Evolutionary conservation across 306 rosid genomes (phyloP).

Genomic region (Dryas alaskensis): DNA sequence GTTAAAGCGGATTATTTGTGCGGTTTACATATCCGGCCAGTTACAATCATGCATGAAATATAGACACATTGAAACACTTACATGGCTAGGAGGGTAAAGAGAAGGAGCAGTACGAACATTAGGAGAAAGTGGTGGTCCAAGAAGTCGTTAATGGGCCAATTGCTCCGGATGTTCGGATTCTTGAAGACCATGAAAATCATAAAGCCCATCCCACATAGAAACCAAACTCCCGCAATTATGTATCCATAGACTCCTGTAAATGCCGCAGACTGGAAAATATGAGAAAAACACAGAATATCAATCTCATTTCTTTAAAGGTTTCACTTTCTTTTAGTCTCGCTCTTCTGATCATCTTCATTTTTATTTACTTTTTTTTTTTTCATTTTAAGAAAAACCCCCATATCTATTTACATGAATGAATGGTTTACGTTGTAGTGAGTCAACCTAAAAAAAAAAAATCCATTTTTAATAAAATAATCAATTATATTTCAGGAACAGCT

Average conservation of each 20-base stretch:
- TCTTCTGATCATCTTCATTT: too few relatives aligned
- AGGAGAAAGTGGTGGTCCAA: constrained; percentile 38
- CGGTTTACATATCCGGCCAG: too few relatives aligned
- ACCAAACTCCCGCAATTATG: constrained; percentile 60
- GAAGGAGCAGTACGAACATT: constrained; percentile 40
- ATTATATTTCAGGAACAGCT: too few relatives aligned
- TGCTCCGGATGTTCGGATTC: constrained; percentile 28
- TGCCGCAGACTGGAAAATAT: constrained; percentile 86
- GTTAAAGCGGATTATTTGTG: too few relatives aligned
- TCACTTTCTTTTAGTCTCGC: not conserved
- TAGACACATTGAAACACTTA: constrained; percentile 22
- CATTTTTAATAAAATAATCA: too few relatives aligned
- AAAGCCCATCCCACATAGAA: constrained; percentile 51
- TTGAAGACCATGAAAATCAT: constrained; percentile 42
- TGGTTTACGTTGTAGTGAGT: too few relatives aligned
- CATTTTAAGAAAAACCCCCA: too few relatives aligned
- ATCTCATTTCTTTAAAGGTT: constrained; percentile 11
- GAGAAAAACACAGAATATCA: constrained; percentile 42
- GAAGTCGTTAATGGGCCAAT: constrained; percentile 24
- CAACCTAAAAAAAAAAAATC: too few relatives aligned
- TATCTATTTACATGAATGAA: too few relatives aligned
- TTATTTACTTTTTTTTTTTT: too few relatives aligned
- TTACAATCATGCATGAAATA: not conserved
- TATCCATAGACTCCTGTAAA: constrained; percentile 83
- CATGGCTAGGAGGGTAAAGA: constrained; percentile 59